Conservation (phyloP, 2,329 filamentous ascomycete genomes). For the Triangularia verruculosa region DNA sequence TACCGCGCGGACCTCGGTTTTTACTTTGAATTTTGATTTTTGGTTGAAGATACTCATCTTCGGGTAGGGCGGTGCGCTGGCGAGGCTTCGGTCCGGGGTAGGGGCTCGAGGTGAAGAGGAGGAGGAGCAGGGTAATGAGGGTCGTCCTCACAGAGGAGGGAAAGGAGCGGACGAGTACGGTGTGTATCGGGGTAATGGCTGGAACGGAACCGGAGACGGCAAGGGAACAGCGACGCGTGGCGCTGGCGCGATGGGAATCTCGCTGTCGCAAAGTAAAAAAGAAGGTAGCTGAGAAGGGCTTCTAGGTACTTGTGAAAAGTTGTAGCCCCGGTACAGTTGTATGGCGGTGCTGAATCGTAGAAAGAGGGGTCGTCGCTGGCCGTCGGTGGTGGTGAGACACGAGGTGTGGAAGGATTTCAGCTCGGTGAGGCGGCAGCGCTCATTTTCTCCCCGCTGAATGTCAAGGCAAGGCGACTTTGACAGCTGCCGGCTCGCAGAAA, state of each 20-base stretch:
- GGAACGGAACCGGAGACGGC: not conserved
- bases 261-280: not conserved
- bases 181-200: not conserved
- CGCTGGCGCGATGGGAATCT: not conserved
- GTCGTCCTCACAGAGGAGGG: not conserved
- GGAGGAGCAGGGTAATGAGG: not conserved
- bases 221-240: not conserved
- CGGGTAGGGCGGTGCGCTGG: not conserved
- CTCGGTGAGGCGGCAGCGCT: constrained; percentile 5
- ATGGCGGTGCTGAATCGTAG: not conserved
- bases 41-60: constrained; percentile 42
- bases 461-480: constrained; percentile 6
- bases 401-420: constrained; percentile 9
- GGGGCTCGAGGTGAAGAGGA: not conserved
- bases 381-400: constrained; percentile 7
- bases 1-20: constrained; percentile 45
- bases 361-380: not conserved
- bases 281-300: not conserved
- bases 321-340: not conserved
- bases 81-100: not conserved
- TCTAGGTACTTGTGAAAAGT: not conserved
- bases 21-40: constrained; percentile 50
- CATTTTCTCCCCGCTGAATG: not conserved
- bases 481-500: constrained; percentile 7
- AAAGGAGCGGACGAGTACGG: not conserved